phyloP scores from a whole-genome alignment of 805 yeast genomes.

The Ogataea polymorpha region DNA sequence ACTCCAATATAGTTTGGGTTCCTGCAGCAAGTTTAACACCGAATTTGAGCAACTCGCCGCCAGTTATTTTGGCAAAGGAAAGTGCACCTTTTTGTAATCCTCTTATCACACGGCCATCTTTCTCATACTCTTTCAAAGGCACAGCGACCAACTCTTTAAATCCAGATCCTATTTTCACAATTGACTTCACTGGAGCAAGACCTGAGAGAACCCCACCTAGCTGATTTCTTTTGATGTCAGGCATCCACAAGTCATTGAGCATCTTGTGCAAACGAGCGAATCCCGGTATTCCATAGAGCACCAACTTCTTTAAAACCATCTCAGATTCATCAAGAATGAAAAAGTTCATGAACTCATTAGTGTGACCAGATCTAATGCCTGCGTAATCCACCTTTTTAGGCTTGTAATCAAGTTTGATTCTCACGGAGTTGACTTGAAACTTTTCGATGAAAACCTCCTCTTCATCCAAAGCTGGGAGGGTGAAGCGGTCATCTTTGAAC shows the following conservation, averaged over 20 bases:
- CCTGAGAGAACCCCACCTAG: constrained; percentile 80
- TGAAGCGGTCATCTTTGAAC: constrained; percentile 70
- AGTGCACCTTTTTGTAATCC: constrained; percentile 74
- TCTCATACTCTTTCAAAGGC: constrained; percentile 70
- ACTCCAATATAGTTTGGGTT: constrained; percentile 76
- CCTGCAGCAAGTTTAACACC: constrained; percentile 89
- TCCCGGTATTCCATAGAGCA: constrained; percentile 76
- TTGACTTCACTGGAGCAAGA: constrained; percentile 72
- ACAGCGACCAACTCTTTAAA: constrained; percentile 68
- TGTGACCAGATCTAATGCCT: constrained; percentile 82
- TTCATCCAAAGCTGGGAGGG: constrained; percentile 41
- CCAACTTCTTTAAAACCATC: constrained; percentile 57
- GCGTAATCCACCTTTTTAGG: constrained; percentile 86
- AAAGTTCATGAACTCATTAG: constrained; percentile 83
- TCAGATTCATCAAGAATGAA: constrained; percentile 86
- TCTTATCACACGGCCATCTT: constrained; percentile 66
- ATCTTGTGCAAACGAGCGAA: constrained; percentile 53
- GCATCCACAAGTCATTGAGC: constrained; percentile 77
- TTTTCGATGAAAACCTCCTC: constrained; percentile 68
- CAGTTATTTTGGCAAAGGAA: constrained; percentile 71
- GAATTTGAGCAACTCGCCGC: constrained; percentile 73
- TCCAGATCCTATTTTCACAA: constrained; percentile 76
- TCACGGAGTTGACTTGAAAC: constrained; percentile 56
- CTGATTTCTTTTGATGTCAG: constrained; percentile 81
- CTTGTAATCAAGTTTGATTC: constrained; percentile 78